Evolutionary conservation across 1,284 basidiomycete genomes (phyloP).

Genomic region (Microbotryum scabiosae): DNA sequence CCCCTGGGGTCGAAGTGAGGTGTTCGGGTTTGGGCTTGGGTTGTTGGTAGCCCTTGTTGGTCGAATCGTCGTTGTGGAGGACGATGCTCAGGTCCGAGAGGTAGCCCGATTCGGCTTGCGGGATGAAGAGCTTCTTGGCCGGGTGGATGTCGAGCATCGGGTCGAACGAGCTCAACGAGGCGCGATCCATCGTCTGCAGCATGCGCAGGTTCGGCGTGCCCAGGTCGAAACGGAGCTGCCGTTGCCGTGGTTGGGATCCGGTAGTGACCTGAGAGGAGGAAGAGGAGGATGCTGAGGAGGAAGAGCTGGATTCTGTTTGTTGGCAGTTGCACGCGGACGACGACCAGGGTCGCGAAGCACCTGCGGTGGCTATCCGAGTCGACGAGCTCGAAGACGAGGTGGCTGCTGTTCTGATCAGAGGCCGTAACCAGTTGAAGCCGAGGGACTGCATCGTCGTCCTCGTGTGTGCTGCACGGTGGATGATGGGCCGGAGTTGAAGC

Average conservation of each 20-base stretch:
- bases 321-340: too few species aligned
- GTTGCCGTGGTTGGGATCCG: background rate
- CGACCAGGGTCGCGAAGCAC: too few species aligned
- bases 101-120: constrained; percentile 22
- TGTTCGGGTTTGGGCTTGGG: constrained; percentile 6
- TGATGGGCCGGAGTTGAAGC: too few species aligned
- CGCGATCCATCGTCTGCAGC: constrained; percentile 8
- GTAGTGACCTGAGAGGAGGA: background rate
- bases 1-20: constrained; percentile 15
- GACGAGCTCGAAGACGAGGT: too few species aligned
- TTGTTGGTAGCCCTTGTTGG: constrained; percentile 20
- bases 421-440: too few species aligned
- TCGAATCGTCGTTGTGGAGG: constrained; percentile 32
- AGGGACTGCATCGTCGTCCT: too few species aligned
- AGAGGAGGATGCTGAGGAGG: background rate
- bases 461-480: too few species aligned
- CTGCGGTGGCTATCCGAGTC: too few species aligned
- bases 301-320: background rate
- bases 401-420: too few species aligned
- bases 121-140: constrained; percentile 25
- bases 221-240: constrained; percentile 10
- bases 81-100: constrained; percentile 32
- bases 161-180: constrained; percentile 35
- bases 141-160: constrained; percentile 37
- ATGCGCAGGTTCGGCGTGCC: constrained; percentile 6